Evolutionary conservation across 768 basidiomycete species (phyloP).

Genomic region (Leccinum pellstonianum): DNA sequence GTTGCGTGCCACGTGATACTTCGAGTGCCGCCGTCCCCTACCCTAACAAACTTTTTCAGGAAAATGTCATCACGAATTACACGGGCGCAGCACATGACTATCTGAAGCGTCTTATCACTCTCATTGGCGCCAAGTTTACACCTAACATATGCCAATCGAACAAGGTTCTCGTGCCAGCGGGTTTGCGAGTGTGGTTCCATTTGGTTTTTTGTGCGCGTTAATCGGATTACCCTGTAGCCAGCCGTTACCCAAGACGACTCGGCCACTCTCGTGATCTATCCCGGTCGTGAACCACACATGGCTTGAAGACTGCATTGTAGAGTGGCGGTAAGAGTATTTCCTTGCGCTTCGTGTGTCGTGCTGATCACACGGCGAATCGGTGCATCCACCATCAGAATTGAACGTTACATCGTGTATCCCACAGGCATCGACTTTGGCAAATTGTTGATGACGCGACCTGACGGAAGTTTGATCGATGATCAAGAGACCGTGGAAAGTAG

Average conservation of each 20-base stretch:
- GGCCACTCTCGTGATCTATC: conserved; percentile 78
- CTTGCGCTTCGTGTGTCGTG: not conserved
- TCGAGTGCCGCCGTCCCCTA: not conserved
- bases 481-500: too few relatives aligned
- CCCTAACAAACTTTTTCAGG: conserved; percentile 37
- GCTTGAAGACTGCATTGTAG: conserved; percentile 88
- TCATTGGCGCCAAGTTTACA: conserved; percentile 79
- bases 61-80: conserved; percentile 86
- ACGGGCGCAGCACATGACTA: conserved; percentile 71
- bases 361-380: conserved; percentile 12
- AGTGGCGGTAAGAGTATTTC: conserved; percentile 51
- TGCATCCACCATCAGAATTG: conserved; percentile 56
- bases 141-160: conserved; percentile 77
- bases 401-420: conserved; percentile 71
- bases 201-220: not conserved
- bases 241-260: conserved; percentile 57
- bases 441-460: conserved; percentile 31
- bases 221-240: conserved; percentile 27
- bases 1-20: conserved; percentile 49
- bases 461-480: not conserved
- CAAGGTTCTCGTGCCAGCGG: conserved; percentile 73
- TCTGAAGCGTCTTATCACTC: conserved; percentile 74
- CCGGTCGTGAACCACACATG: conserved; percentile 87
- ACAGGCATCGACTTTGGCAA: conserved; percentile 62
- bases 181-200: conserved; percentile 54